Base-by-base conservation (phyloP, 306 rosid species). In the Vigna angularis region DNA sequence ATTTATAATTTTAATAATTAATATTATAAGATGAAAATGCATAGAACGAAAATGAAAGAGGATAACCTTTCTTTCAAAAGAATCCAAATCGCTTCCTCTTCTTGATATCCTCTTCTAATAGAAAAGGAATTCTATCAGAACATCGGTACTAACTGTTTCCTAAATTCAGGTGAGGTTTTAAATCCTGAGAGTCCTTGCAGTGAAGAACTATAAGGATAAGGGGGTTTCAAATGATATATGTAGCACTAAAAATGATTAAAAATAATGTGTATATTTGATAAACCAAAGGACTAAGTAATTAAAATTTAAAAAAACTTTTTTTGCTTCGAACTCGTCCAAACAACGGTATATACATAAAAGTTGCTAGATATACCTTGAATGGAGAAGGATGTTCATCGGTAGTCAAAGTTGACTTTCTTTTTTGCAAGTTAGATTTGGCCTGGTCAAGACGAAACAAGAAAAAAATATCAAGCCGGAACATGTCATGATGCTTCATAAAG, bases 11-110 rank as follows among this genome's bases (percentile, higher is more conserved):
- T 36, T 40, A 1, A 40, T 40, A 7, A 2, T 40, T 40, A 6
- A 34, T 5, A 34, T 34, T 4, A 4, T 34, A 38, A 40, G 10
- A 40, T 40, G 45, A 40, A 3, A 40, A 70, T 62, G 28, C 65
- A 22, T 5, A 63, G 17, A 66, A 59, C 72, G 66, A 28, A 61
- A 78, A 34, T 13, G 53, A 48, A 58, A 65, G 53, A 64, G 73
- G 26, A 48, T 24, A 34, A 83, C 87, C 87, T 80, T 80, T 65
- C 56, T 57, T 71, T 80, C 73, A 40, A 48, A 75, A 57, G 82
- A 48, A 55, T 80, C 76, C 26, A 38, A 72, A 38, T 64, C 14
- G 79, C 67, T 74, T 84, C 15, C 79, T 66, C 3, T 40, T 20
- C 57, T 84, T 76, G 82, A 38, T 80, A 71, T 70, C 61, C 59